Base-by-base conservation (phyloP, 192 early-diverging fungal genomes). In the Coemansia sp. region DNA sequence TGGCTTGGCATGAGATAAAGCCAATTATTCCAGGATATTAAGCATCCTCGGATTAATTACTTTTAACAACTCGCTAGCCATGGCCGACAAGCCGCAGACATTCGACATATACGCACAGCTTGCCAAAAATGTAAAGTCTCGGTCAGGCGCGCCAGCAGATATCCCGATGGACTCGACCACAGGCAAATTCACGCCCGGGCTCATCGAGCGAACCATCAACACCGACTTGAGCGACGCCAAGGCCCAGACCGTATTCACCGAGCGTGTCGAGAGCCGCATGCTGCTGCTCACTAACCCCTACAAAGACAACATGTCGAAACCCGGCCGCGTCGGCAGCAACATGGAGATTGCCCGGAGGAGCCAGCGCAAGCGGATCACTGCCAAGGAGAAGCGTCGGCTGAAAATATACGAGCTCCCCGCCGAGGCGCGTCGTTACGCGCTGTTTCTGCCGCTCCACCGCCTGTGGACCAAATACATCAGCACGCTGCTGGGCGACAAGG, bases 381-480 rank as follows among this genome's bases (percentile, higher is more conserved):
- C 84, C 12, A 65, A 60, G 10, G 74, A 87, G 76, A 60, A 85
- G 39, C 79, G 80, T n/a, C 53, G 58, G 22, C 23, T 84, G 12
- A 73, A 77, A 5, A 62, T 89, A 3, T 85, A 87, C 52, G 83
- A 86, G 4, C 81, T 91, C 28, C 85, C 89, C 10, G 44, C 75
- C 6, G 81, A 81, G 0, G 54, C 60, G 5, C 60, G 46, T 2
- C 32, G 34, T 21, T 87, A 87, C 54, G 75, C 75, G 3, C 40
- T 83, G 34, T 93, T 91, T 63, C 20, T 82, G 10, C 87, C 90
- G 8, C 65, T 97, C 11, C 78, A 92, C 58, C 41, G 69, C 10
- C 60, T 94, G 30, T 97, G 94, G 92, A 68, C 60, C 34, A 75
- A 79, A 14, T 94, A 93, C 60, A 87, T 93, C 48, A 66, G 54